phyloP scores from a whole-genome alignment of 306 rosid species.

The Hippophae gyantsensis region DNA sequence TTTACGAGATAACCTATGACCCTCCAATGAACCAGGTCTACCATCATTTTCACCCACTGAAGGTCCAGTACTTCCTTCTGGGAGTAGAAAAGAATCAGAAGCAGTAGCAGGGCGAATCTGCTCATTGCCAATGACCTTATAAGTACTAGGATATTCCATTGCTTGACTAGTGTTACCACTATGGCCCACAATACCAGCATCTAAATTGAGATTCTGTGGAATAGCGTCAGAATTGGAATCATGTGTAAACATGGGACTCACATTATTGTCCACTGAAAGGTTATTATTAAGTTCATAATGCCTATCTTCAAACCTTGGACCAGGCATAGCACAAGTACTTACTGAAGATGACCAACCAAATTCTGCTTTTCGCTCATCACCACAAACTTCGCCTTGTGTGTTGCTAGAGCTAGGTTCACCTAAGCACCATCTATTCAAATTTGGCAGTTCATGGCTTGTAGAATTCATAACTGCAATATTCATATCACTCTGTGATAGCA shows the following conservation, averaged over 20 bases:
- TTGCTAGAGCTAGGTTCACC: slow-evolving; percentile 82
- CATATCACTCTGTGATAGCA: slow-evolving; percentile 48
- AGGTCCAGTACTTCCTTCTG: slow-evolving; percentile 42
- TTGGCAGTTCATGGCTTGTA: slow-evolving; percentile 48
- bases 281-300: slow-evolving; percentile 40
- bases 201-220: slow-evolving; percentile 53
- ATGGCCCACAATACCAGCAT: slow-evolving; percentile 44
- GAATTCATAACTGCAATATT: slow-evolving; percentile 46
- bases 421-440: slow-evolving; percentile 65
- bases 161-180: slow-evolving; percentile 31
- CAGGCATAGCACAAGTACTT: slow-evolving; percentile 33
- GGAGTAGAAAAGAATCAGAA: slow-evolving; percentile 50
- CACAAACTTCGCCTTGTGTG: slow-evolving; percentile 33
- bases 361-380: slow-evolving; percentile 59
- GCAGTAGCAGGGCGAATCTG: slow-evolving; percentile 29
- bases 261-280: slow-evolving; percentile 41
- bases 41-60: slow-evolving; percentile 42
- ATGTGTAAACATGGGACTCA: slow-evolving; percentile 37
- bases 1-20: slow-evolving; percentile 66
- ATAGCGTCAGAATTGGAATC: slow-evolving; percentile 42
- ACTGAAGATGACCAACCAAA: slow-evolving; percentile 59
- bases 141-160: slow-evolving; percentile 36
- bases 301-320: slow-evolving; percentile 50
- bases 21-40: slow-evolving; percentile 64
- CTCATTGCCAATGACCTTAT: slow-evolving; percentile 57